phyloP scores from a whole-genome alignment of 192 early-diverging fungal genomes.

The Backusella mclennaniae region DNA sequence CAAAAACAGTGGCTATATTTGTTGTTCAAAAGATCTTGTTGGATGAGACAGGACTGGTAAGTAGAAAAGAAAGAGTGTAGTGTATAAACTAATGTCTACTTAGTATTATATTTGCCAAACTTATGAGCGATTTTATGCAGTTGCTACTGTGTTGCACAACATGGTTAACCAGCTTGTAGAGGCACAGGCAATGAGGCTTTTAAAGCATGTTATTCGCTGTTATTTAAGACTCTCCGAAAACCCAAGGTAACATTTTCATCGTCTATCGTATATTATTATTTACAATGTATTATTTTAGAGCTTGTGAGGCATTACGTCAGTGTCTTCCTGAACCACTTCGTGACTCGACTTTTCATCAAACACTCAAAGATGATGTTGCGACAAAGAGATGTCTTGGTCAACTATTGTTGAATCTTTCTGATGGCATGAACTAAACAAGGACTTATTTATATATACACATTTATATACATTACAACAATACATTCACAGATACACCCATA shows the following conservation, averaged over 20 bases:
- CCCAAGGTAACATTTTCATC: conserved; percentile 45
- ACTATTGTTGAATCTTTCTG: conserved; percentile 58
- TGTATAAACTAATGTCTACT: conserved; percentile 22
- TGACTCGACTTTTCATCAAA: conserved; percentile 81
- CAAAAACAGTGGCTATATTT: conserved; percentile 98
- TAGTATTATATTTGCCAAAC: conserved; percentile 83
- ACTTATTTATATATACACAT: background rate
- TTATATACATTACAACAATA: background rate
- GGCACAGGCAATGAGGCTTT: conserved; percentile 76
- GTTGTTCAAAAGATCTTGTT: conserved; percentile 97
- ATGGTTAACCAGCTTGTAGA: conserved; percentile 92
- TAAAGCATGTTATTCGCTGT: conserved; percentile 94
- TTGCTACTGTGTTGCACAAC: conserved; percentile 90
- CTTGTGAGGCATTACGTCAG: conserved; percentile 88
- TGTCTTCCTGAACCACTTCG: conserved; percentile 86
- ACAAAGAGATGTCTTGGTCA: conserved; percentile 83
- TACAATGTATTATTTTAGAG: conserved; percentile 39
- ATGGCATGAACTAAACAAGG: conserved; percentile 28
- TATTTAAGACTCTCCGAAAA: conserved; percentile 93
- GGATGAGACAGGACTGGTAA: conserved; percentile 85
- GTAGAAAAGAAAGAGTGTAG: conserved; percentile 20
- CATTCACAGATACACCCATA: background rate
- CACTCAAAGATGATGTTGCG: conserved; percentile 86
- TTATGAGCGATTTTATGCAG: conserved; percentile 91
- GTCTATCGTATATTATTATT: no score